phyloP scores from a whole-genome alignment of 208 protist genomes.

The Entamoeba dispar region DNA sequence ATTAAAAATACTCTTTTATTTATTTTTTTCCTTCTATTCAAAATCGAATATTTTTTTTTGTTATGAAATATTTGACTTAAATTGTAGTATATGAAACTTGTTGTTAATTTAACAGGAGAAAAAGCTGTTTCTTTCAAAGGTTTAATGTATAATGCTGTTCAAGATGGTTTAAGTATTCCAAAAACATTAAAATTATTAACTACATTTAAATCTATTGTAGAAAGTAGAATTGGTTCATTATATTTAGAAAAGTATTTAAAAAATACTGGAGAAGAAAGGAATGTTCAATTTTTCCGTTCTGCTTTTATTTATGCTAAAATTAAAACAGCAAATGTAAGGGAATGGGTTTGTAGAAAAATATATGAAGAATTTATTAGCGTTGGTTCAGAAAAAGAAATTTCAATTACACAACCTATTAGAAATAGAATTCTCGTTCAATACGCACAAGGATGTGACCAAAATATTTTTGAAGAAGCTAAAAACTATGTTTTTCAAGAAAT shows the following conservation, averaged over 20 bases:
- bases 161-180: not conserved
- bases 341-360: not conserved
- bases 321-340: not conserved
- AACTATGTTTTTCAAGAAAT: not conserved
- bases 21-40: too few species aligned
- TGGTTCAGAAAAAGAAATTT: not conserved
- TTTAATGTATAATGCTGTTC: not conserved
- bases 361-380: not conserved
- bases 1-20: too few species aligned
- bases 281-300: not conserved
- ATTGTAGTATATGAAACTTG: not conserved
- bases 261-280: not conserved
- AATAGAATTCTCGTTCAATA: not conserved
- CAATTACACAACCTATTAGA: not conserved
- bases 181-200: not conserved
- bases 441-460: not conserved
- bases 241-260: not conserved
- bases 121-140: not conserved
- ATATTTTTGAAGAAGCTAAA: not conserved
- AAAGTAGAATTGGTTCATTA: not conserved
- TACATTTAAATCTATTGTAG: not conserved
- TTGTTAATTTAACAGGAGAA: not conserved
- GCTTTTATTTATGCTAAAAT: not conserved
- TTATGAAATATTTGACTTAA: too few species aligned
- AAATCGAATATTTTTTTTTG: too few species aligned